Percentiles rank a stretch among this genome's conserved stretches.
Evolutionary conservation across 257 asterid genomes (phyloP).

Genomic region (Gynochthodes officinalis): DNA sequence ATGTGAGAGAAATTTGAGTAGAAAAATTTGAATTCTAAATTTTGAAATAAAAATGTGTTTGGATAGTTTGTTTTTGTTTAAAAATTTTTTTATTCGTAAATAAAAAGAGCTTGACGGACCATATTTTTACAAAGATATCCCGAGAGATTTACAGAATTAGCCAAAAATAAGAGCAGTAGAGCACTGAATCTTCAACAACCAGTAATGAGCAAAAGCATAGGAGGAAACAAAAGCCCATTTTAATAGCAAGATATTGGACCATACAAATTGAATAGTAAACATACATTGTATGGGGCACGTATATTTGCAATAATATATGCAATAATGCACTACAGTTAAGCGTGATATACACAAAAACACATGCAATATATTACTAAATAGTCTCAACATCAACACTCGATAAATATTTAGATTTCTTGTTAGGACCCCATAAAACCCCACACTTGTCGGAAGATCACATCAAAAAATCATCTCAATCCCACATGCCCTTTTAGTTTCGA

Average conservation of each 20-base stretch:
- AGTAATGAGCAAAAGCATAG: background rate
- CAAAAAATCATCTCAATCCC: constrained; percentile 5
- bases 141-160: background rate
- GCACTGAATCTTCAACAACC: background rate
- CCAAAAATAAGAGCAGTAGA: background rate
- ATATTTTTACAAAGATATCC: background rate
- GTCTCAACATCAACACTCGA: background rate
- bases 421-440: background rate
- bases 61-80: no score
- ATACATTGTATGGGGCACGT: background rate
- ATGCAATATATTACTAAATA: background rate
- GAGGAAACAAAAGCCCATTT: background rate
- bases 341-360: background rate
- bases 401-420: background rate
- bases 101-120: no score
- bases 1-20: no score
- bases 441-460: constrained; percentile 12
- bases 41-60: no score
- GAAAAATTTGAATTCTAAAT: no score
- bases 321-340: background rate
- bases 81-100: no score
- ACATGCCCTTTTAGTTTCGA: background rate
- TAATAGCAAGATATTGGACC: background rate
- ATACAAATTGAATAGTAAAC: background rate
- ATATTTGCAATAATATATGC: background rate